phyloP scores from a whole-genome alignment of 2,329 filamentous ascomycete genomes.

The Berkeleyomyces rouxiae region DNA sequence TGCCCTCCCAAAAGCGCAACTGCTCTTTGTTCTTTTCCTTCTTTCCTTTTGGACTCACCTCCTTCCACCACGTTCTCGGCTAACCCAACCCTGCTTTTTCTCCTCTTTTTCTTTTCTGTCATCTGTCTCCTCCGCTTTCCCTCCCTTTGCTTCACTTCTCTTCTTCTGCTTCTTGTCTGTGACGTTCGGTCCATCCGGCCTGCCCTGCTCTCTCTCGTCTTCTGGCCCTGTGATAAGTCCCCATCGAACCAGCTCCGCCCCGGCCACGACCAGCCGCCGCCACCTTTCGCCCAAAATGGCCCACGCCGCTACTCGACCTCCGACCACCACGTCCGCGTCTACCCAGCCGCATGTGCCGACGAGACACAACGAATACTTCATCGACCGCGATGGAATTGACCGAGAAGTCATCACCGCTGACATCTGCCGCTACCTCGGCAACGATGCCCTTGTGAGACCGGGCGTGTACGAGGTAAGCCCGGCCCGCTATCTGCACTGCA shows the following conservation, averaged over 20 bases:
- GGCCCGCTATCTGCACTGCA: neutral
- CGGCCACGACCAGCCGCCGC: neutral
- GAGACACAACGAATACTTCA: slow-evolving; percentile 12
- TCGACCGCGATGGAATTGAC: slow-evolving; percentile 11
- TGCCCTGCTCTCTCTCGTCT: neutral
- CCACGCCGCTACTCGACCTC: slow-evolving; percentile 7
- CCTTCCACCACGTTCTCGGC: too few relatives aligned
- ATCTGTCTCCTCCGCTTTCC: slow-evolving; percentile 8
- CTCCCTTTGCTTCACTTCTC: neutral
- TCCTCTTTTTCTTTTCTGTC: slow-evolving; percentile 1
- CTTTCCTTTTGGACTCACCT: neutral
- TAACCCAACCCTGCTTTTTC: neutral
- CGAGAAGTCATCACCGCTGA: slow-evolving; percentile 65
- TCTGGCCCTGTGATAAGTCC: neutral
- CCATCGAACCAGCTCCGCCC: neutral
- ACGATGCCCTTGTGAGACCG: slow-evolving; percentile 63
- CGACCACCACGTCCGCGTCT: slow-evolving; percentile 5
- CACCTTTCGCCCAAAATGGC: neutral
- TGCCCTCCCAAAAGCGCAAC: too few relatives aligned
- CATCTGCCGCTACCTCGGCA: slow-evolving; percentile 69
- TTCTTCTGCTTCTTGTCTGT: neutral
- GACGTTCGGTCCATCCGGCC: neutral
- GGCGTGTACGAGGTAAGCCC: slow-evolving; percentile 53
- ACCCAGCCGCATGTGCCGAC: slow-evolving; percentile 5
- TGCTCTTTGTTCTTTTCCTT: neutral